phyloP scores from a whole-genome alignment of 805 yeast species.

The Yarrowia sp. region DNA sequence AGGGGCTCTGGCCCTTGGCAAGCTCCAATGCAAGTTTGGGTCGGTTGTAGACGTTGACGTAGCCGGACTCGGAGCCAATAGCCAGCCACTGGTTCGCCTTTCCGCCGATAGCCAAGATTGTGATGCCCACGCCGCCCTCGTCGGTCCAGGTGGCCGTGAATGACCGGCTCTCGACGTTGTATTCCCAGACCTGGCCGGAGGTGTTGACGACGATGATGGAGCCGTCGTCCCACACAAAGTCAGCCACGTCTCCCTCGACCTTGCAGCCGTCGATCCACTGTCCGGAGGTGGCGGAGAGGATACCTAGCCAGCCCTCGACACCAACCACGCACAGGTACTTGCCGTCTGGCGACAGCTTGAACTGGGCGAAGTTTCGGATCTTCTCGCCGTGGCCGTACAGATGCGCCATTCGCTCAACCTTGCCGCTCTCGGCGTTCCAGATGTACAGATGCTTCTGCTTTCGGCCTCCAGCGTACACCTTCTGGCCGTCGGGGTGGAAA shows the following conservation, averaged over 20 bases:
- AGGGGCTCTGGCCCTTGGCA: slow-evolving; percentile 38
- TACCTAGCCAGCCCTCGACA: slow-evolving; percentile 85
- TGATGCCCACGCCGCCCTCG: slow-evolving; percentile 79
- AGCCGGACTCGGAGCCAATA: slow-evolving; percentile 82
- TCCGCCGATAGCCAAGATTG: slow-evolving; percentile 74
- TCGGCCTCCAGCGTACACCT: slow-evolving; percentile 83
- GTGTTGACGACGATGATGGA: slow-evolving; percentile 62
- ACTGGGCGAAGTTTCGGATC: slow-evolving; percentile 84
- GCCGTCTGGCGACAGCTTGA: slow-evolving; percentile 74
- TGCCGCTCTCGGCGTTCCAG: slow-evolving; percentile 78
- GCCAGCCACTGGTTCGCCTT: slow-evolving; percentile 76
- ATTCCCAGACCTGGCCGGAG: slow-evolving; percentile 89
- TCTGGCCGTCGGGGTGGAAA: slow-evolving; percentile 54
- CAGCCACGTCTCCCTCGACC: slow-evolving; percentile 81
- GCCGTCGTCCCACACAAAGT: slow-evolving; percentile 64
- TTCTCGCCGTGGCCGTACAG: slow-evolving; percentile 87
- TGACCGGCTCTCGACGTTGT: slow-evolving; percentile 51
- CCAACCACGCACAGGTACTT: slow-evolving; percentile 72
- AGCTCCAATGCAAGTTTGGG: slow-evolving; percentile 31
- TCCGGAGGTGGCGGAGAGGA: slow-evolving; percentile 73
- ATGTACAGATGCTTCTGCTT: slow-evolving; percentile 80
- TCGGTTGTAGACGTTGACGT: slow-evolving; percentile 78
- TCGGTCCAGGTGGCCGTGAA: slow-evolving; percentile 76
- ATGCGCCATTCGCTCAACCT: slow-evolving; percentile 79
- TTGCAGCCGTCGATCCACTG: slow-evolving; percentile 86